These are phyloP conservation scores for Aspergillus mulundensis DNA, from an alignment of 495 filamentous ascomycete species.

Conservation along the genomic window DNA sequence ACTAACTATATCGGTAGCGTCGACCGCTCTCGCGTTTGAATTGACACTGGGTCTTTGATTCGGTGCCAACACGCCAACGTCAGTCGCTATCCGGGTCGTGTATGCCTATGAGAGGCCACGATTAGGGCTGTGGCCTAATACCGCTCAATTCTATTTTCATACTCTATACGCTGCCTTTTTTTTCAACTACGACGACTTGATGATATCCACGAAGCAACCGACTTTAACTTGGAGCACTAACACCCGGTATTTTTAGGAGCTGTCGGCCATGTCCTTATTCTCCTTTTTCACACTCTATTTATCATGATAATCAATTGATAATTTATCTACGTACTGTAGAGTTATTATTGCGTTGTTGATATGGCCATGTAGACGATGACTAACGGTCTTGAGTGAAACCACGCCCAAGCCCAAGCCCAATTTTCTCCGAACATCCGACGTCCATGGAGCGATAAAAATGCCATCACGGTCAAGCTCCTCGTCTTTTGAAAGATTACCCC, in stretches of 20 bases:
- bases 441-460: slow-evolving; percentile 16
- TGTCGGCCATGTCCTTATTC: background rate
- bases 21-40: background rate
- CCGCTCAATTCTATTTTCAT: background rate
- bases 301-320: background rate
- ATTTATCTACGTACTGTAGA: background rate
- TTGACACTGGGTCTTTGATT: background rate
- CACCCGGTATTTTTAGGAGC: background rate
- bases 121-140: background rate
- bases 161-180: background rate
- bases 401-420: background rate
- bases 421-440: background rate
- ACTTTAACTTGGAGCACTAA: background rate
- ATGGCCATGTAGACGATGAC: slow-evolving; percentile 7
- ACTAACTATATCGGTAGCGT: background rate
- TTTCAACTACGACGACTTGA: background rate
- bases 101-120: background rate
- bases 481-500: slow-evolving; percentile 19
- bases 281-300: background rate
- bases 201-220: background rate
- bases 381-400: slow-evolving; percentile 7
- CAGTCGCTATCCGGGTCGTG: background rate
- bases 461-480: slow-evolving; percentile 15
- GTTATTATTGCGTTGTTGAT: background rate
- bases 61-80: background rate